A percentile compares a stretch with the other conserved stretches of the same genome.
Conservation (phyloP, 202 grass and related monocot species). For the Setaria italica region DNA sequence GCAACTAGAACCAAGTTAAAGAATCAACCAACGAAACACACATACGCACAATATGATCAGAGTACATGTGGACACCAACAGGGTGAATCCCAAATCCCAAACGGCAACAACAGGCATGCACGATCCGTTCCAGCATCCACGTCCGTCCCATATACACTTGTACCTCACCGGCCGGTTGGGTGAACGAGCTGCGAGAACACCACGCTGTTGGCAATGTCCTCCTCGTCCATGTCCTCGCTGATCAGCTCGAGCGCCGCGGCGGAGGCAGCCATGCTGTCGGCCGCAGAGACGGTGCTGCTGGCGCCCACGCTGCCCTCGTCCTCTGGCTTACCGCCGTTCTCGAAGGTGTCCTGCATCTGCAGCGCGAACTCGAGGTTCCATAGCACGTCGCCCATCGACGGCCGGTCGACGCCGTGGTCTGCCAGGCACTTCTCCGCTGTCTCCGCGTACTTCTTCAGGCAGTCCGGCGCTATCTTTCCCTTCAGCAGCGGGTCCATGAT, state of each 20-base stretch:
- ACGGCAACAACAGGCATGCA: neutral
- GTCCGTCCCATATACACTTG: neutral
- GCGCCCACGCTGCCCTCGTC: neutral
- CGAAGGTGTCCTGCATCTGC: constrained; percentile 61
- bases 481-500: constrained; percentile 68
- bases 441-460: constrained; percentile 59
- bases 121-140: neutral
- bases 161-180: constrained; percentile 46
- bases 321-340: constrained; percentile 52
- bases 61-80: constrained; percentile 45
- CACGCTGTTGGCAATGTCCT: constrained; percentile 60
- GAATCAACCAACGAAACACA: constrained; percentile 26
- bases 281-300: neutral
- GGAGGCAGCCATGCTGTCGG: constrained; percentile 49
- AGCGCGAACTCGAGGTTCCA: constrained; percentile 77
- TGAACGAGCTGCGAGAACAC: constrained; percentile 56
- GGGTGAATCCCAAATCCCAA: constrained; percentile 11
- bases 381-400: constrained; percentile 72
- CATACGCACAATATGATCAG: constrained; percentile 37
- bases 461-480: constrained; percentile 62
- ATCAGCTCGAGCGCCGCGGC: constrained; percentile 43
- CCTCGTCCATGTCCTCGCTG: constrained; percentile 64
- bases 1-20: constrained; percentile 15
- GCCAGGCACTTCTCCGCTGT: constrained; percentile 65
- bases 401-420: constrained; percentile 62